Evolutionary conservation across 2,329 filamentous ascomycete species (phyloP), one percentile per base, ranked within the genome.

Genomic region (Trichoderma citrinoviride): DNA sequence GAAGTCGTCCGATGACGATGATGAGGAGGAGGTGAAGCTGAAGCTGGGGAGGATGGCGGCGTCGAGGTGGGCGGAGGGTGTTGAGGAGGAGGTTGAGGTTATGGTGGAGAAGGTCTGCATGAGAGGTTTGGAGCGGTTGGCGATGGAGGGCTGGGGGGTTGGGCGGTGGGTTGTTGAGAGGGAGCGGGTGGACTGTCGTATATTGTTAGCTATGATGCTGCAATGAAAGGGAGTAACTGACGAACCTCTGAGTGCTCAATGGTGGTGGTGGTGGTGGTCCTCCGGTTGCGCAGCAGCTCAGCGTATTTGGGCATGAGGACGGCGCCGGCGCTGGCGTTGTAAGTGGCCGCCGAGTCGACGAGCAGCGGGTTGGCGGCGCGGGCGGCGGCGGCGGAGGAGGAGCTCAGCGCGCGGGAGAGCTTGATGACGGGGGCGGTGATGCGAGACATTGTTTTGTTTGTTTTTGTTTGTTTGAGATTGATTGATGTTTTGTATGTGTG

Each of bases 21-120:
- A 14, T 12, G 33, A 14, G 33, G 7, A 3, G 29, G 29, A 12
- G 33, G 33, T 14, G 33, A 37, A 72, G 25, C 70, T 57, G 61
- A 73, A 61, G 50, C 70, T 68, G 56, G 86, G 86, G 64, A 89
- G 79, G 66, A 85, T 74, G 67, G 82, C 78, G 72, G 78, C 80
- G 76, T 88, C 84, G 65, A 87, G 80, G 65, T 81, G 77, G 29
- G 77, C 76, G n/a, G 80, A 78, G 63, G 80, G 79, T 17, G 82
- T 74, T 7, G 81, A 74, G 19, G 82, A 80, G 23, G 19, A 23
- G 8, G 81, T 80, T 70, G 79, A 78, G 7, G 81, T 75, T 21
- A 81, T 80, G 47, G 81, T 81, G 71, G 79, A 79, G 78, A 88
- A 88, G 72, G 83, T 85, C 77, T 89, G 86, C 86, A 89, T 88